A percentile compares a stretch with the other conserved stretches of the same genome.
Conservation (phyloP, 306 rosid genomes). For the Lathyrus sativus region DNA sequence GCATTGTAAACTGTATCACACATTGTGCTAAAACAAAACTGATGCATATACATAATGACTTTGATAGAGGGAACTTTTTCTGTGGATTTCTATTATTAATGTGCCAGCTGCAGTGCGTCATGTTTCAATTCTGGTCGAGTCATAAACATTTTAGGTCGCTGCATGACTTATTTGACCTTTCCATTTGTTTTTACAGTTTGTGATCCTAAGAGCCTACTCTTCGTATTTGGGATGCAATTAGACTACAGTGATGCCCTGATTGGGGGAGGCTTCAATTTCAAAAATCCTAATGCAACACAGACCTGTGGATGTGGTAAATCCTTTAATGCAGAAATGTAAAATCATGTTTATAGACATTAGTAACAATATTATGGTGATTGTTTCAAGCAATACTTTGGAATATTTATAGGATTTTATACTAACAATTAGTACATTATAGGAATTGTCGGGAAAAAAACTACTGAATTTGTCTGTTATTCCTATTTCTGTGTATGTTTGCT, state of each 20-base stretch:
- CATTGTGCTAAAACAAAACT: constrained; percentile 14
- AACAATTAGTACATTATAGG: constrained; percentile 6
- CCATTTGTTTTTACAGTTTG: constrained; percentile 61
- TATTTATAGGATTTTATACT: constrained; percentile 19
- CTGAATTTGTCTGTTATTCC: constrained; percentile 18
- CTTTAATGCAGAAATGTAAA: constrained; percentile 83
- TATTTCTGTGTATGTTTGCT: constrained; percentile 11
- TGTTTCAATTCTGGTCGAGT: neutral
- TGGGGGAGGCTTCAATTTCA: constrained; percentile 95
- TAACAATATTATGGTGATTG: constrained; percentile 26
- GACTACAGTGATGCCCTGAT: constrained; percentile 95
- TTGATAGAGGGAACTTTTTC: constrained; percentile 24
- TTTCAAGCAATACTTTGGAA: constrained; percentile 31
- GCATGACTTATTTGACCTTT: constrained; percentile 22
- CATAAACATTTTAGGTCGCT: neutral
- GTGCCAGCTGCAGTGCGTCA: neutral
- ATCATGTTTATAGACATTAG: constrained; percentile 41
- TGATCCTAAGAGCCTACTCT: constrained; percentile 96
- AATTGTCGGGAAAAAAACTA: neutral
- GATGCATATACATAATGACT: neutral
- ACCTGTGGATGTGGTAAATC: constrained; percentile 99
- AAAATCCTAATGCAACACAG: constrained; percentile 94
- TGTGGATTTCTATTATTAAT: neutral
- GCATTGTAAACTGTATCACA: constrained; percentile 8
- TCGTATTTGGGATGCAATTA: constrained; percentile 90